Base-by-base conservation (phyloP, 1,284 basidiomycete genomes). In the Leccinum angustisporum region DNA sequence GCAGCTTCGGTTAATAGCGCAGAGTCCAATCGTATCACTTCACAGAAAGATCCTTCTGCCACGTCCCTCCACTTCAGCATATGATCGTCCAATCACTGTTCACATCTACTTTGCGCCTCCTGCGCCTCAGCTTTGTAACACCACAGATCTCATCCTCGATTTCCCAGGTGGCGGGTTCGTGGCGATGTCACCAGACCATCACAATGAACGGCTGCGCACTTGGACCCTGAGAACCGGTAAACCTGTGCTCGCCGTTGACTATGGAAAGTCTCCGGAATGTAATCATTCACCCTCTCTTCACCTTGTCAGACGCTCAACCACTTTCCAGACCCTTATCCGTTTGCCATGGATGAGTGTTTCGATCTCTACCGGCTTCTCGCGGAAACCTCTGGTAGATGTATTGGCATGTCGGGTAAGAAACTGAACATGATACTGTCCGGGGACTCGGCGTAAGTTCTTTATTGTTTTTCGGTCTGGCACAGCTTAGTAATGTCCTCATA, bases 231-330 rank as follows among this genome's bases (percentile, higher is more conserved):
- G 83, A 61, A 94, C 92, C 0, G 84, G 89, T 7, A 88, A 87
- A 70, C 92, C 94, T 10, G 86, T 98, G 2, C 78, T 98, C 48
- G 85, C 92, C 7, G 85, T 98, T 56, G 94, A 98, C 68, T 98
- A 98, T 74, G 93, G 95, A 59, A 99, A 98, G 78, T 94, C 95
- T 30, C 96, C 96, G 6, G 95, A 97, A 81, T 95, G 94, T 94
- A 74, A 77, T 87, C 11, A 33, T 33, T 52, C 43, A 51, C 34
- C 58, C 52, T 9, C 40, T 21, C 7, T 58, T 48, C 60, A 58
- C 57, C 53, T 57, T 21, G 54, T 7, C 2, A 27, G 7, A 18
- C 54, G 25, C 57, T 61, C 62, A 56, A 38, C 43, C 40, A 18
- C 58, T 60, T 40, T 48, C 40, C 65, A 96, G 94, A 96, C 79